phyloP scores from a whole-genome alignment of 306 rosid genomes.

The Erythrophleum fordii region DNA sequence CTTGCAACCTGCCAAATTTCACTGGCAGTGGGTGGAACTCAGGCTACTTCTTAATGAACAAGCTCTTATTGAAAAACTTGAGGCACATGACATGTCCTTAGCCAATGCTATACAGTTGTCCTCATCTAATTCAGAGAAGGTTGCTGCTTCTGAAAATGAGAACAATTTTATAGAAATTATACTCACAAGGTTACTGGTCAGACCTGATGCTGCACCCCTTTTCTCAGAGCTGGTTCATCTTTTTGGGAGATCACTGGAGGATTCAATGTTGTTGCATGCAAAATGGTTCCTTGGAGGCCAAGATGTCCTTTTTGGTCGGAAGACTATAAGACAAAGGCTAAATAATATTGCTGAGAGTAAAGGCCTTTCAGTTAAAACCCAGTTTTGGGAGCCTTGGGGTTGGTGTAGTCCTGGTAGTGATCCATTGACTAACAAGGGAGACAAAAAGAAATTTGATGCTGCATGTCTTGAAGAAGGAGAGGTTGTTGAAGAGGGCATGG shows the following conservation, averaged over 20 bases:
- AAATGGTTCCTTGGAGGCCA: conserved; percentile 89
- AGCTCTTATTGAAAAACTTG: conserved; percentile 79
- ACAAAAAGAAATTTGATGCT: conserved; percentile 61
- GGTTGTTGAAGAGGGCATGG: conserved; percentile 75
- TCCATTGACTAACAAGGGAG: conserved; percentile 50
- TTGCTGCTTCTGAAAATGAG: conserved; percentile 87
- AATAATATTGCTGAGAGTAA: conserved; percentile 70
- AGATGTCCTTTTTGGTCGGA: conserved; percentile 89
- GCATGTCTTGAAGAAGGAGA: conserved; percentile 91
- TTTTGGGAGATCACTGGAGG: conserved; percentile 85
- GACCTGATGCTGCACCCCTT: conserved; percentile 98
- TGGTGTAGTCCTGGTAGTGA: conserved; percentile 68
- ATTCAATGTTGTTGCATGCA: conserved; percentile 88
- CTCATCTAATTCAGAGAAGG: conserved; percentile 77
- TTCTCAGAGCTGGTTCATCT: conserved; percentile 88
- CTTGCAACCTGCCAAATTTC: conserved; percentile 96
- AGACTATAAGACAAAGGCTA: conserved; percentile 78
- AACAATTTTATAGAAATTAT: conserved; percentile 80
- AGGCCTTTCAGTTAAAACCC: conserved; percentile 68
- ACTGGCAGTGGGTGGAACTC: conserved; percentile 99
- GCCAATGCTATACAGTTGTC: conserved; percentile 76
- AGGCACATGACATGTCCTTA: conserved; percentile 61
- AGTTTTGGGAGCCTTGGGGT: conserved; percentile 86
- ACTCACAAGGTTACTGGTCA: conserved; percentile 83
- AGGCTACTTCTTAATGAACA: conserved; percentile 93